Base-by-base conservation (phyloP, 345 rosid genomes). In the Rhodamnia argentea region DNA sequence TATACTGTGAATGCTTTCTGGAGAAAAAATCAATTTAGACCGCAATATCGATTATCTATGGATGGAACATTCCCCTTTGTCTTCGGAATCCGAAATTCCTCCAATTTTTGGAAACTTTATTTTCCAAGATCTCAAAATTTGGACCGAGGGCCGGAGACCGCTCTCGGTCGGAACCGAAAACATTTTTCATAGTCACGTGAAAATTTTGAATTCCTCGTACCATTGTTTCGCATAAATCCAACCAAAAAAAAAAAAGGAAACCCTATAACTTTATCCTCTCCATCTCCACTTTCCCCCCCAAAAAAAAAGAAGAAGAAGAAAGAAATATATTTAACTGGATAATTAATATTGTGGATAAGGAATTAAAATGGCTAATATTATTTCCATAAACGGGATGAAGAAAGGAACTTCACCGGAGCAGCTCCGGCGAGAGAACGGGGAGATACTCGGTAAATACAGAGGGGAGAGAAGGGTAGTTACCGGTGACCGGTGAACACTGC, bases 271-370 rank as follows among this genome's bases (percentile, higher is more conserved):
- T 16, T 32, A 64, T 64, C 44, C 44, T 64, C 44, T 8, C 12
- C 23, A 32, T 32, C 44, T 32, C 76, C 44, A 32, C 76, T 64
- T 62, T 32, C 23, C 42, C 12, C 5, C 7, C 14, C 14, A 27
- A 1, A 4, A 64, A 29, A 15, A 4, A 7, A 8, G 11, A 27
- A 3, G 5, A 2, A 3, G 2, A n/a, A 3, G 15, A 3, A 1
- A 5, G 6, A 18, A 18, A 4, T 62, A 29, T 16, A 56, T 56
- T 16, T 22, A 8, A 24, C 52, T 22, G 58, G 58, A 3, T 24
- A 9, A 22, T 22, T 56, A 56, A 22, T 56, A 56, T 20, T 6
- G 26, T 22, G 58, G 58, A 22, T 56, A 4, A 40, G 32, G 20
- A 64, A 13, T 16, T 4, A 32, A 16, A 64, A 64, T 64, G 76